A percentile compares a stretch with the other conserved stretches of the same genome.
phyloP scores from a whole-genome alignment of 192 early-diverging fungal species.

The Entrophospora sp. region DNA sequence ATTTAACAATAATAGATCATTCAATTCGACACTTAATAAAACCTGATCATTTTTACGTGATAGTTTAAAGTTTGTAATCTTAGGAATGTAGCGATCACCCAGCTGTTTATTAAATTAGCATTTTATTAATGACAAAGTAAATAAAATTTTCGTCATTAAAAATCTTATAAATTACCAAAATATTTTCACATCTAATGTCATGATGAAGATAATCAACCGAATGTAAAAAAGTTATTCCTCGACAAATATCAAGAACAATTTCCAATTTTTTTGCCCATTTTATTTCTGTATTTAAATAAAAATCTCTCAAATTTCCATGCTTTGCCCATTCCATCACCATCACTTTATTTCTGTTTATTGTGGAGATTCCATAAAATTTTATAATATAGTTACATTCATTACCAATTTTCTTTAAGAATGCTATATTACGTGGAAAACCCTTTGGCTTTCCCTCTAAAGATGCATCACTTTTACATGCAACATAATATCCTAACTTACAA shows the following conservation, averaged over 20 bases:
- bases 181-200: conserved; percentile 3
- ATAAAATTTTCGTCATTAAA: too few species aligned
- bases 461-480: too few species aligned
- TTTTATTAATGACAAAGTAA: not conserved
- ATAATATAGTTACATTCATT: not conserved
- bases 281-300: not conserved
- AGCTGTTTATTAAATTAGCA: not conserved
- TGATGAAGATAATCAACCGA: not conserved
- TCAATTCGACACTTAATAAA: not conserved
- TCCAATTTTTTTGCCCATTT: not conserved
- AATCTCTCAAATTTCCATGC: not conserved
- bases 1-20: too few species aligned
- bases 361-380: not conserved
- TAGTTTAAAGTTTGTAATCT: not conserved
- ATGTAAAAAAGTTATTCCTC: not conserved
- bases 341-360: not conserved
- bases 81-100: not conserved
- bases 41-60: not conserved
- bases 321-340: conserved; percentile 15
- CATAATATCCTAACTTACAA: too few species aligned
- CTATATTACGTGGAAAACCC: too few species aligned
- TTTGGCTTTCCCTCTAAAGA: too few species aligned
- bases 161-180: too few species aligned
- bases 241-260: not conserved
- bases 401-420: too few species aligned